Evolutionary conservation across 495 filamentous ascomycete genomes (phyloP), one percentile per base, ranked within the genome.

Genomic region (Sabuloglossum arenarium): DNA sequence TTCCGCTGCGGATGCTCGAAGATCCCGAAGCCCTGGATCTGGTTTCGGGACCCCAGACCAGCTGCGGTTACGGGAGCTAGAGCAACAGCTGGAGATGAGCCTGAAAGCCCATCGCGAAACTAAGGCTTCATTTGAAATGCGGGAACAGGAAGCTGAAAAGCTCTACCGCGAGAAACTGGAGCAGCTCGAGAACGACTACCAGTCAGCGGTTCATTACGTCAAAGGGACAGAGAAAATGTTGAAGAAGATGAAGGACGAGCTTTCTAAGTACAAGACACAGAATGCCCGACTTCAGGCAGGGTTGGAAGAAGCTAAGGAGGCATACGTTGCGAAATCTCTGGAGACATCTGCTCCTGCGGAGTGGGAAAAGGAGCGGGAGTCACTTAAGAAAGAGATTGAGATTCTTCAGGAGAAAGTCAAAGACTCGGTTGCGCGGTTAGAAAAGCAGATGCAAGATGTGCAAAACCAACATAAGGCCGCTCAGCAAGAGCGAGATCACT

Each of bases 161-260:
- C 78, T 82, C 49, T 97, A 90, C 70, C 81, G 85, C 51, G 89
- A 94, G 65, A 96, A 95, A 66, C 72, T 99, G 55, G 79, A 84
- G 55, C 86, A 93, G 64, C 79, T 99, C 24, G 88, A 96, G 65
- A 88, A 86, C 65, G 91, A 99, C 64, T 94, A 99, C 65, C 88
- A 94, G 65, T 94, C 93, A n/a, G 89, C 93, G 12, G 89, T 97
- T n/a, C 89, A 95, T 68, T 99, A 99, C 64, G 87, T 99, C 60
- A 93, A 95, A 64, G 93, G 91, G 42, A 96, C 90, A 0, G 93
- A 99, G 69, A 96, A 95, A 76, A 94, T 99, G 86, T 75, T 98
- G 25, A 89, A 90, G 68, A 88, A 89, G 62, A 94, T 98, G 80
- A 97, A 98, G 73, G 88, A 95, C 60, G 91, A 98, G 67, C 73